Evolutionary conservation across 768 basidiomycete genomes (phyloP).

Genomic region (Paxillus rubicundulus): DNA sequence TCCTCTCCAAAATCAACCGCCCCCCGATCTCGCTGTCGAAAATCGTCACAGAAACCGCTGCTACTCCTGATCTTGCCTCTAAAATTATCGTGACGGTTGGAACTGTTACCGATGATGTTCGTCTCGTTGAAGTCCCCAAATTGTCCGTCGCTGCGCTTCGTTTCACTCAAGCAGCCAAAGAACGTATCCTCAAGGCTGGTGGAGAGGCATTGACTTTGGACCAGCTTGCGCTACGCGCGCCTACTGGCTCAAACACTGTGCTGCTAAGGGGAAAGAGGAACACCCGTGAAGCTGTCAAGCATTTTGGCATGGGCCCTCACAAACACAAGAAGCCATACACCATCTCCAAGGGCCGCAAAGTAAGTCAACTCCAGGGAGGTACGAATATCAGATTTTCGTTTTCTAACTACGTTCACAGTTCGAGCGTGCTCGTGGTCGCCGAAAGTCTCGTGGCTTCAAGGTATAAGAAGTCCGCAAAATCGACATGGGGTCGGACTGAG

Average conservation of each 20-base stretch:
- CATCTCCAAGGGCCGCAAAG: slow-evolving; percentile 94
- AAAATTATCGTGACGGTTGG: slow-evolving; percentile 90
- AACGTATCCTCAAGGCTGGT: slow-evolving; percentile 92
- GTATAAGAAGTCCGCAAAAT: slow-evolving; percentile 55
- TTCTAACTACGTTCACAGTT: slow-evolving; percentile 47
- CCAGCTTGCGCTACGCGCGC: slow-evolving; percentile 92
- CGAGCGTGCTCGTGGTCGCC: slow-evolving; percentile 97
- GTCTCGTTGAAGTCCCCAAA: slow-evolving; percentile 83
- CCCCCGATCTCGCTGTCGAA: slow-evolving; percentile 94
- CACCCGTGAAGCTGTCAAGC: slow-evolving; percentile 91
- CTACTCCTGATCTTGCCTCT: slow-evolving; percentile 60
- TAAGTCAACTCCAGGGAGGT: slow-evolving; percentile 25
- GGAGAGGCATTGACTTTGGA: slow-evolving; percentile 95
- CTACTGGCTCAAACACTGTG: slow-evolving; percentile 93
- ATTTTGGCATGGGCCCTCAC: slow-evolving; percentile 99
- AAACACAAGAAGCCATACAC: slow-evolving; percentile 99
- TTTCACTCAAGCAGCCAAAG: slow-evolving; percentile 90
- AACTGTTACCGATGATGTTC: slow-evolving; percentile 94
- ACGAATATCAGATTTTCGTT: background rate
- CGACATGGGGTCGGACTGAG: slow-evolving; percentile 29
- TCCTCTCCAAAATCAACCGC: slow-evolving; percentile 96
- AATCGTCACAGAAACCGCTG: slow-evolving; percentile 79
- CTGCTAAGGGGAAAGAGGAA: slow-evolving; percentile 91
- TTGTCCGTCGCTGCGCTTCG: slow-evolving; percentile 91
- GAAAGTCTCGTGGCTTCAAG: slow-evolving; percentile 98